phyloP scores from a whole-genome alignment of 2,329 filamentous ascomycete genomes.

The Beauveria caledonica region DNA sequence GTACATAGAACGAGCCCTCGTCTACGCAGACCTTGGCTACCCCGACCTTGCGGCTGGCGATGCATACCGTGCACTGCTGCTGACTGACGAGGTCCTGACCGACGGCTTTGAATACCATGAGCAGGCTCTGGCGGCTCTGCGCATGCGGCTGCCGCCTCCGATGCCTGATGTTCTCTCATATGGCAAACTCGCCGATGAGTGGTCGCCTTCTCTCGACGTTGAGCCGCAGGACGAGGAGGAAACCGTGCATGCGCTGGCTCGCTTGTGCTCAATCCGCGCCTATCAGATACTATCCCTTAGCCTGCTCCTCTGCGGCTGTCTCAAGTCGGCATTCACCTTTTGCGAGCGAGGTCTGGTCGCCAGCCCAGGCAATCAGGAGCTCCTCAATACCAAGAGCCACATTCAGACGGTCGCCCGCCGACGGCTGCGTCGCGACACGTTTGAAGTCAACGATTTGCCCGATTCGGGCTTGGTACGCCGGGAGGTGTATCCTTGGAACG shows the following conservation, averaged over 20 bases:
- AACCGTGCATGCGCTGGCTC: conserved; percentile 34
- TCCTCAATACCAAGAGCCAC: conserved; percentile 44
- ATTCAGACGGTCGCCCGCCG: conserved; percentile 46
- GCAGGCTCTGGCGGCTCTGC: conserved; percentile 47
- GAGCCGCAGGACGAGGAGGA: conserved; percentile 26
- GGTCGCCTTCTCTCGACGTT: conserved; percentile 24
- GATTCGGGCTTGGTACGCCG: conserved; percentile 62
- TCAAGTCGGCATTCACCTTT: conserved; percentile 60
- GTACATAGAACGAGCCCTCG: conserved; percentile 60
- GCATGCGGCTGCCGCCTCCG: conserved; percentile 24
- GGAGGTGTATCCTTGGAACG: conserved; percentile 64
- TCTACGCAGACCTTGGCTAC: conserved; percentile 70
- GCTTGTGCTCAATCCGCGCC: conserved; percentile 45
- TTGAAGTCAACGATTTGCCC: conserved; percentile 50
- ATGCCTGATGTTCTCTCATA: conserved; percentile 39
- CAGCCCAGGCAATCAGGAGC: conserved; percentile 46
- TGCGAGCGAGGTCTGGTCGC: conserved; percentile 51
- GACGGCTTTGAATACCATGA: conserved; percentile 80
- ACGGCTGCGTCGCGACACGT: conserved; percentile 36
- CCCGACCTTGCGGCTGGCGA: conserved; percentile 85
- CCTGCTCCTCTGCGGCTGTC: conserved; percentile 56
- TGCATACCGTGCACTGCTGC: conserved; percentile 80
- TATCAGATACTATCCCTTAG: conserved; percentile 51
- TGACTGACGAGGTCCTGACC: conserved; percentile 72
- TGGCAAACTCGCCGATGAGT: conserved; percentile 31